Percentiles rank a stretch among this genome's conserved stretches.
Conservation (phyloP, 2,329 filamentous ascomycete species). For the Catunica adiposa region DNA sequence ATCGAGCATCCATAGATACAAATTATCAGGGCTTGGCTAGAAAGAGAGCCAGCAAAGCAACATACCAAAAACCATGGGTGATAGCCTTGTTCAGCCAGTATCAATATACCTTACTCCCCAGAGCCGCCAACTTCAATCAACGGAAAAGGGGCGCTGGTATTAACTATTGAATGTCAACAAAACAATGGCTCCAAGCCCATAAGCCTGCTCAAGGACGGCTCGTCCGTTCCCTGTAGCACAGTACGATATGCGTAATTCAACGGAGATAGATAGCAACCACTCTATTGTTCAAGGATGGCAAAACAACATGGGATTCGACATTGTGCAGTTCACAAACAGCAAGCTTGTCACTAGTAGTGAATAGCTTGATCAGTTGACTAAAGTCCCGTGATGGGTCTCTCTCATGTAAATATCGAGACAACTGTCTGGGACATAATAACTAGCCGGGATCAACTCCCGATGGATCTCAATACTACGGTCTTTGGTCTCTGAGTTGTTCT, state of each 20-base stretch:
- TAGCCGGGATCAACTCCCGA: neutral
- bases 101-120: no score
- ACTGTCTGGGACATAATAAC: neutral
- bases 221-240: conserved; percentile 2
- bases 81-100: no score
- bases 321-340: neutral
- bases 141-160: neutral
- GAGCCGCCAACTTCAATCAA: neutral
- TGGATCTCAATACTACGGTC: neutral
- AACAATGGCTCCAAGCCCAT: neutral
- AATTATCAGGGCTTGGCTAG: no score
- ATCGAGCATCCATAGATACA: no score
- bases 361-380: neutral
- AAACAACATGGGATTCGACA: neutral
- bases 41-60: no score
- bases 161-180: neutral
- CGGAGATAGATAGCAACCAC: neutral
- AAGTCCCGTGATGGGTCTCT: neutral
- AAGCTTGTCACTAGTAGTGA: no score
- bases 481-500: neutral
- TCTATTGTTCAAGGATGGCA: neutral
- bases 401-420: neutral
- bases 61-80: no score
- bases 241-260: neutral
- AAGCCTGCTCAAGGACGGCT: neutral